Evolutionary conservation across 306 rosid species (phyloP).

Genomic region (Inga laurina): DNA sequence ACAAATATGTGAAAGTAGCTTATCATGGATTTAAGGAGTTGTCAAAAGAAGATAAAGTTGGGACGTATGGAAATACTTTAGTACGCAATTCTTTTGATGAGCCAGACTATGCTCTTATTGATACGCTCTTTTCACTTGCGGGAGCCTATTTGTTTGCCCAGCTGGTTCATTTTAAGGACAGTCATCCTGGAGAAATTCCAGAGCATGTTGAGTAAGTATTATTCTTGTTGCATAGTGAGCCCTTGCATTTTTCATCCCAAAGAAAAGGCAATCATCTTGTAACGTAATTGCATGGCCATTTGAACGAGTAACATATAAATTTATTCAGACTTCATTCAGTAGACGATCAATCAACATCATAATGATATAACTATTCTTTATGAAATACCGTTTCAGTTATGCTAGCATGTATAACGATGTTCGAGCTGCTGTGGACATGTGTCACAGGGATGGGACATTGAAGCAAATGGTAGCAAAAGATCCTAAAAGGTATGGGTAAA

Average conservation of each 20-base stretch:
- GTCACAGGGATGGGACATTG: conserved; percentile 98
- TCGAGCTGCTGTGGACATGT: conserved; percentile 98
- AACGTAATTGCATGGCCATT: neutral
- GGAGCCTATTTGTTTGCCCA: conserved; percentile 98
- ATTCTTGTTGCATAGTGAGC: conserved; percentile 15
- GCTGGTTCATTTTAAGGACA: conserved; percentile 80
- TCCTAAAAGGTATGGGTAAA: conserved; percentile 69
- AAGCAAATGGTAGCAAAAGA: conserved; percentile 96
- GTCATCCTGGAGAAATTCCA: conserved; percentile 60
- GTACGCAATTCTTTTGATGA: conserved; percentile 88
- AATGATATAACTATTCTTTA: conserved; percentile 13
- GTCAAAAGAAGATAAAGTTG: conserved; percentile 93
- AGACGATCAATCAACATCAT: conserved; percentile 13
- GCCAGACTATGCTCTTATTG: conserved; percentile 93
- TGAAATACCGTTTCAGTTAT: conserved; percentile 55
- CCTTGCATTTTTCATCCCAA: conserved; percentile 8
- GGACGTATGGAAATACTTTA: conserved; percentile 85
- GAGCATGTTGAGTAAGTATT: conserved; percentile 69
- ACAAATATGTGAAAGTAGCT: conserved; percentile 97
- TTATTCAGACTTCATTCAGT: conserved; percentile 14
- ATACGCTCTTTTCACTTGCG: conserved; percentile 93
- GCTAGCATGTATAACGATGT: conserved; percentile 93
- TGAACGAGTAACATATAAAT: conserved; percentile 4
- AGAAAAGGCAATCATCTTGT: neutral
- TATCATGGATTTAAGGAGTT: conserved; percentile 93